Conservation (phyloP, 2,329 filamentous ascomycete genomes). For the Graphilbum ipis-grandicollis region DNA sequence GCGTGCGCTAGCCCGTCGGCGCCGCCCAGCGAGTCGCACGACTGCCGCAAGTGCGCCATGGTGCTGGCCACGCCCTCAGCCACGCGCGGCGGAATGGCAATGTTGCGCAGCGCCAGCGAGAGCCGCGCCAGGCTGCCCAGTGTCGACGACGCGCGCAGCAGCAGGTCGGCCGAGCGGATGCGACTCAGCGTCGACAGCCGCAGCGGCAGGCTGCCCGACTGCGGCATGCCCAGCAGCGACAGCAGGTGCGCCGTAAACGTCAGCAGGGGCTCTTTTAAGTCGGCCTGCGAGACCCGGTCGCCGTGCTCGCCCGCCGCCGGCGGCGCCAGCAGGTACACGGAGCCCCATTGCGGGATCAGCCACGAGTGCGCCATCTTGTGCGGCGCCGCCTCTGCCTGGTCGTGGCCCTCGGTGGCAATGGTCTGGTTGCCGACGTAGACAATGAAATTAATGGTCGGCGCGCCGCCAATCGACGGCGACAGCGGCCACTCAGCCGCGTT, state of each 20-base stretch:
- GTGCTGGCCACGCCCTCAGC: conserved; percentile 71
- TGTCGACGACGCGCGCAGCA: conserved; percentile 81
- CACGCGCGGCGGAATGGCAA: conserved; percentile 77
- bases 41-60: conserved; percentile 57
- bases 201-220: conserved; percentile 67
- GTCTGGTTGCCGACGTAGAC: conserved; percentile 73
- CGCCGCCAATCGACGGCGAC: conserved; percentile 80
- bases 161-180: conserved; percentile 68
- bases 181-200: conserved; percentile 71
- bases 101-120: conserved; percentile 67
- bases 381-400: conserved; percentile 11
- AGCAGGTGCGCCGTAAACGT: conserved; percentile 85
- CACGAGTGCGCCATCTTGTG: conserved; percentile 44
- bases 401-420: conserved; percentile 26
- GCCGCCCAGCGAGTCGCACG: conserved; percentile 54
- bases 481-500: conserved; percentile 97
- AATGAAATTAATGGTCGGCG: conserved; percentile 91
- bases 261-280: conserved; percentile 64
- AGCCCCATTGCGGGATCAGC: conserved; percentile 93
- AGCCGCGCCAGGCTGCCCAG: conserved; percentile 84
- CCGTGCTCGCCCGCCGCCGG: conserved; percentile 23
- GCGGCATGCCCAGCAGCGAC: conserved; percentile 70
- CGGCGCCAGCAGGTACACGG: conserved; percentile 40
- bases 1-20: conserved; percentile 61
- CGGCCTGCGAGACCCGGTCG: conserved; percentile 40